A percentile compares a stretch with the other conserved stretches of the same genome.
phyloP scores from a whole-genome alignment of 1,284 basidiomycete genomes.

The Tilletia indica region DNA sequence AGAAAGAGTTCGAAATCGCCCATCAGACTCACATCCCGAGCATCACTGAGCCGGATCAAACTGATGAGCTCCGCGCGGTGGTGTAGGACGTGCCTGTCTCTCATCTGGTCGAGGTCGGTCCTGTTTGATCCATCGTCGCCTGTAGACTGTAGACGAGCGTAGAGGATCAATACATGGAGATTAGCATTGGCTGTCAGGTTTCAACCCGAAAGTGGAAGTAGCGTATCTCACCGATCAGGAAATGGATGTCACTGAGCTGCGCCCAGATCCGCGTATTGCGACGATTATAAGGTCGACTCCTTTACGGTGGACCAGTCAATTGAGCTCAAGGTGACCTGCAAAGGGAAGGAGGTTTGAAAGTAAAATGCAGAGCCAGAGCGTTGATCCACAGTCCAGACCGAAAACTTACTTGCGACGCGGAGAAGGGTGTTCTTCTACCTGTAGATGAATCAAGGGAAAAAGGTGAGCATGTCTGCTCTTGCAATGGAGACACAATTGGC shows the following conservation, averaged over 20 bases:
- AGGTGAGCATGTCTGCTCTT: no score
- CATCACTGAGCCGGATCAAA: slow-evolving; percentile 74
- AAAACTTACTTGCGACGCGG: slow-evolving; percentile 65
- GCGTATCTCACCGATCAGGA: slow-evolving; percentile 72
- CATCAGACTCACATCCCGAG: slow-evolving; percentile 67
- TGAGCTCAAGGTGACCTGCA: slow-evolving; percentile 87
- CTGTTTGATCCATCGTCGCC: slow-evolving; percentile 88
- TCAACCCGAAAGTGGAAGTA: no score
- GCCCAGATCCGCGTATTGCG: slow-evolving; percentile 84
- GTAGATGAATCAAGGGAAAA: neutral
- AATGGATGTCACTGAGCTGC: slow-evolving; percentile 77
- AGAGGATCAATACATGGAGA: no score
- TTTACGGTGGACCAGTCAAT: slow-evolving; percentile 92
- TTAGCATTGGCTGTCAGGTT: no score
- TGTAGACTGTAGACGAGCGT: no score
- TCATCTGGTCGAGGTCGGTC: slow-evolving; percentile 91
- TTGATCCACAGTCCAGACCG: no score
- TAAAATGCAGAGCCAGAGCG: neutral
- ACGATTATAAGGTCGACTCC: slow-evolving; percentile 93
- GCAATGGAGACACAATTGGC: neutral
- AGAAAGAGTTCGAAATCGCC: no score
- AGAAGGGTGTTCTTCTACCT: slow-evolving; percentile 84
- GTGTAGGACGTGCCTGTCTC: slow-evolving; percentile 83
- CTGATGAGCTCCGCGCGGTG: slow-evolving; percentile 88
- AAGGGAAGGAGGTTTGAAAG: neutral